Evolutionary conservation across 164 flowering plant species (phyloP).

Genomic region (Annona squamosa): DNA sequence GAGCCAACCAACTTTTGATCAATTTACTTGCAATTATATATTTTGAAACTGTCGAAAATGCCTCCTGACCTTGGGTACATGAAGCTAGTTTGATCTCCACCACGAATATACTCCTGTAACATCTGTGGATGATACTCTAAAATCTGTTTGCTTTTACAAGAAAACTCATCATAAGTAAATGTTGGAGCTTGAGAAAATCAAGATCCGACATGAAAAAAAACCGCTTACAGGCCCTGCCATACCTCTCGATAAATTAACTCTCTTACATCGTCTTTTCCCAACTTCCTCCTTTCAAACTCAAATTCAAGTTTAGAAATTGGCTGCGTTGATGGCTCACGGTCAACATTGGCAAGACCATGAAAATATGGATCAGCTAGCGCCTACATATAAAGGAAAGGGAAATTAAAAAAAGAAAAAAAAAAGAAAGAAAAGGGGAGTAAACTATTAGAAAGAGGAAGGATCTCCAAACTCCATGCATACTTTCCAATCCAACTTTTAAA

Average conservation of each 20-base stretch:
- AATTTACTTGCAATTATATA: too few species aligned
- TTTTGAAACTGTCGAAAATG: neutral
- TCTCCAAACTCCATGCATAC: neutral
- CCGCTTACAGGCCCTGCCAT: conserved; percentile 4
- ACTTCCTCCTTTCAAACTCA: conserved; percentile 84
- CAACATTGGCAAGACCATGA: conserved; percentile 61
- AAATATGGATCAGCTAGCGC: conserved; percentile 92
- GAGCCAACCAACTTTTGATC: too few species aligned
- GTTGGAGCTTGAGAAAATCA: neutral
- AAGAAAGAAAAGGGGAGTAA: neutral
- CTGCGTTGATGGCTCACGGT: conserved; percentile 67
- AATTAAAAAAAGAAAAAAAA: neutral
- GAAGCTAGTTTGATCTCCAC: conserved; percentile 71
- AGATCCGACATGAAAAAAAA: neutral
- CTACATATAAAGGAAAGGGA: conserved; percentile 23
- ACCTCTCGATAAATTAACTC: conserved; percentile 95
- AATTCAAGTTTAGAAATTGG: conserved; percentile 90
- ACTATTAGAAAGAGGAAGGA: neutral
- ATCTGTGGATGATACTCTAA: conserved; percentile 99
- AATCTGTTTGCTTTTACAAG: conserved; percentile 54
- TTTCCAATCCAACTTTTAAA: neutral
- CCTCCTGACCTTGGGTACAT: conserved; percentile 87
- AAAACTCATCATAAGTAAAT: conserved; percentile 16
- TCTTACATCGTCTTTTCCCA: conserved; percentile 76
- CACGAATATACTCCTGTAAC: conserved; percentile 82